Base-by-base conservation (phyloP, 2,329 filamentous ascomycete genomes). In the Alternaria sp. region DNA sequence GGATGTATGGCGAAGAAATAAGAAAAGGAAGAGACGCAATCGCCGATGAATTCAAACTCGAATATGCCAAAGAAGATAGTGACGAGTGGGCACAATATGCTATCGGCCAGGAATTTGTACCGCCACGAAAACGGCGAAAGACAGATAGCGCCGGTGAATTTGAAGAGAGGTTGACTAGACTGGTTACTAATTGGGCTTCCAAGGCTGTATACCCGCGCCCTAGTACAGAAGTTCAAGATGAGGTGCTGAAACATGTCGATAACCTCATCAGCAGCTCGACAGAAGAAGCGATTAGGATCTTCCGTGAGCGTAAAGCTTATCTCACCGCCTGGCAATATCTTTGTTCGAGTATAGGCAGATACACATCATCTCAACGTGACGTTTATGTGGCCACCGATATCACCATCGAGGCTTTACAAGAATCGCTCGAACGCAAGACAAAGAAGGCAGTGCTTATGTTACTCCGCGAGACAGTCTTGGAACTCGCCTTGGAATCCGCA, bases 221-320 rank as follows among this genome's bases (percentile, higher is more conserved):
- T 4, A 38, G 16, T 38, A 16, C 34, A 7, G 16, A 3, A n/a
- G 34, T n/a, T 16, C 34, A 38, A n/a, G 34, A 38, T 16, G 16
- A 38, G 0, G 34, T n/a, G 3, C 16, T 38, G 16, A 9, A 38
- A 0, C 16, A 1, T 38, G 34, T 38, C 34, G 34, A 38, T 0
- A 2, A n/a, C 16, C 34, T 38, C 34, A 38, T 38, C 7, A 38
- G 7, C 16, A 18, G 8, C 34, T 38, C 16, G 0, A 4, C 1
- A 16, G 16, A 9, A n/a, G 3, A 38, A n/a, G 34, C 14, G 0
- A 38, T 38, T 16, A 0, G 0, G 16, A n/a, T 0, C 5, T 38
- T 38, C 16, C 34, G 34, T 4, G 7, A n/a, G n/a, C 14, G 34
- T n/a, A 0, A 38, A 38, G 34, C 6, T 16, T 38, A n/a, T 38